Evolutionary conservation across 441 rosid species (phyloP).

Genomic region (Jatropha multifida): DNA sequence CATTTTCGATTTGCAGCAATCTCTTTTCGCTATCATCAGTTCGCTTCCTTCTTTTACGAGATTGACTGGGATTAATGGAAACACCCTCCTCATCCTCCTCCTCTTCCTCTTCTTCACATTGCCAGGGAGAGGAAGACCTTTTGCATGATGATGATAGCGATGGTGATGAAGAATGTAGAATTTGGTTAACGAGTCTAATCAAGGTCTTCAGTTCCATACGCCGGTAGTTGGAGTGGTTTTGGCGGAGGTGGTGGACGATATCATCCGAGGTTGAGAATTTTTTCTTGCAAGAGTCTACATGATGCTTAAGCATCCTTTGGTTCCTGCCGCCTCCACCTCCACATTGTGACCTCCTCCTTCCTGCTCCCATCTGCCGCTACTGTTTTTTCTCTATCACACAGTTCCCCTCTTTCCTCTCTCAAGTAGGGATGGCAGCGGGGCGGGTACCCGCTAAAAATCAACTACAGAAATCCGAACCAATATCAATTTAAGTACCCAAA

Average conservation of each 20-base stretch:
- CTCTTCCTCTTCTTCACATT: slow-evolving; percentile 19
- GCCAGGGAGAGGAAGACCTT: slow-evolving; percentile 15
- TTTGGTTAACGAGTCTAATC: slow-evolving; percentile 38
- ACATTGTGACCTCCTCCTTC: slow-evolving; percentile 37
- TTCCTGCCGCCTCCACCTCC: slow-evolving; percentile 30
- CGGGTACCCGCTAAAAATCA: too few relatives aligned
- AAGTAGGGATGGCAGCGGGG: too few relatives aligned
- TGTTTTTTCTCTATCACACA: too few relatives aligned
- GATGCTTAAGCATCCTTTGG: slow-evolving; percentile 38
- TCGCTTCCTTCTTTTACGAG: slow-evolving; percentile 42
- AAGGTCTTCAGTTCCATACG: slow-evolving; percentile 48
- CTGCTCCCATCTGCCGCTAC: slow-evolving; percentile 18
- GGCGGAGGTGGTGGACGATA: slow-evolving; percentile 54
- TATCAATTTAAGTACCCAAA: too few relatives aligned
- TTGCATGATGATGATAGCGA: neutral
- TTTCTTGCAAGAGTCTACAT: slow-evolving; percentile 40
- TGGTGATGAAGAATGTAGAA: slow-evolving; percentile 24
- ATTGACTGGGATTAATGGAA: neutral
- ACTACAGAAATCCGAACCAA: too few relatives aligned
- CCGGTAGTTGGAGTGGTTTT: slow-evolving; percentile 41
- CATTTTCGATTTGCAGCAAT: slow-evolving; percentile 48
- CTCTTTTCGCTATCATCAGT: slow-evolving; percentile 46
- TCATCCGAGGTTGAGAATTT: slow-evolving; percentile 48
- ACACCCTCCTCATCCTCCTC: slow-evolving; percentile 6
- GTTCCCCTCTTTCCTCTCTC: too few relatives aligned